Evolutionary conservation across 345 rosid genomes (phyloP), one percentile per base, ranked within the genome.

Genomic region (Conringia planisiliqua): DNA sequence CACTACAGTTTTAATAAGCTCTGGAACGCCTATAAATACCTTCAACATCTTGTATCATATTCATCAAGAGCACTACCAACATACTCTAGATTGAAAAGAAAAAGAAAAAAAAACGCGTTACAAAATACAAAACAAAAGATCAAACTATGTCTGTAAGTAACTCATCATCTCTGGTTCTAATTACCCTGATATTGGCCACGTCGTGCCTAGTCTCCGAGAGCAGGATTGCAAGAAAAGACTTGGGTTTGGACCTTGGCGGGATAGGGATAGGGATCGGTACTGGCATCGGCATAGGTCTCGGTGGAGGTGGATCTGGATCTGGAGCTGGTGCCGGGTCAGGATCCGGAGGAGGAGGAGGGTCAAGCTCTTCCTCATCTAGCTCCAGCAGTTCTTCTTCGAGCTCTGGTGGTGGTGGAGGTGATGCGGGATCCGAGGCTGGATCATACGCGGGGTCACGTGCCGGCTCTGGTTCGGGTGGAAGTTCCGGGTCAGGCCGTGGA

Each of bases 201-300:
- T 78, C 78, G 20, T 78, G 59, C 43, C 50, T 73, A 54, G 76
- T 81, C 59, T 76, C 82, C 54, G 89, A 84, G 68, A 73, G 87
- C 83, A 86, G 93, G 9, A 79, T 79, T 27, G 90, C 89, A 16
- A 86, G 96, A 50, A 85, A 92, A 75, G 92, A 92, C 78, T 80
- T 92, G 26, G 96, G 92, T 5, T 1, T 89, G 47, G 90, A 92
- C 84, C 87, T 88, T 20, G 96, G 93, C 2, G 97, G 97, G 14
- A 39, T 86, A 32, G 97, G 97, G 14, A 35, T 86, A 32, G 93
- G 97, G 10, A 70, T 86, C 50, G 96, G 97, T 56, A 0, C 82
- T 44, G 96, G 96, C n/a, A 75, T 83, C 20, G 93, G 97, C 18
- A 43, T 89, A 60, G 97, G 93, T 36, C 62, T 89, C 14, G 89